These are phyloP conservation scores for Neophaeococcomyces aloes DNA, from an alignment of 2,329 filamentous ascomycete genomes.

Conservation along the genomic window DNA sequence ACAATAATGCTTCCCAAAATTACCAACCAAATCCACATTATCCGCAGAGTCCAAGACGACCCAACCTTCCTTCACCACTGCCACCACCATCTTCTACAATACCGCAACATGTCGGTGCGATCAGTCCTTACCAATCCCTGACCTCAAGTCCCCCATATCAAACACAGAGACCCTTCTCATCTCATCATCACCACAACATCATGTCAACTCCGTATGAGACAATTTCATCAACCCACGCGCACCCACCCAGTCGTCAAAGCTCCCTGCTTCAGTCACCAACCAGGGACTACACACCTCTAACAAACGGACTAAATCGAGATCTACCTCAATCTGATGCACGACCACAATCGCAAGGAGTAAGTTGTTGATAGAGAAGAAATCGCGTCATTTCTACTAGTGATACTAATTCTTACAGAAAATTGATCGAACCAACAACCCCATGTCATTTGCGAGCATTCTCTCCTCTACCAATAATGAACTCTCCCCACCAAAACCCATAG, in stretches of 20 bases:
- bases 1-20: constrained; percentile 27
- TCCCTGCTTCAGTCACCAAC: constrained; percentile 33
- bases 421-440: constrained; percentile 68
- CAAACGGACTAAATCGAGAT: constrained; percentile 27
- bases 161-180: constrained; percentile 17
- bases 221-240: constrained; percentile 28
- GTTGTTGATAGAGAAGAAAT: too few relatives aligned
- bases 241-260: constrained; percentile 30
- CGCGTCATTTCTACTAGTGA: constrained; percentile 1
- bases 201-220: constrained; percentile 14
- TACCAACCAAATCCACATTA: constrained; percentile 29
- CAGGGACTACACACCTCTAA: constrained; percentile 30
- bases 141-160: constrained; percentile 17
- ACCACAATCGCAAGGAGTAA: constrained; percentile 31
- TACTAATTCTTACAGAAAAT: constrained; percentile 46
- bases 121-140: constrained; percentile 15
- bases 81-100: constrained; percentile 20
- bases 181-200: constrained; percentile 9
- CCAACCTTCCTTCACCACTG: constrained; percentile 27
- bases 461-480: constrained; percentile 22
- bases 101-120: constrained; percentile 11
- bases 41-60: not conserved
- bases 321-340: constrained; percentile 28
- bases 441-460: constrained; percentile 93
- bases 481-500: constrained; percentile 18